phyloP scores from a whole-genome alignment of 768 basidiomycete genomes.

The Boletus sp. region DNA sequence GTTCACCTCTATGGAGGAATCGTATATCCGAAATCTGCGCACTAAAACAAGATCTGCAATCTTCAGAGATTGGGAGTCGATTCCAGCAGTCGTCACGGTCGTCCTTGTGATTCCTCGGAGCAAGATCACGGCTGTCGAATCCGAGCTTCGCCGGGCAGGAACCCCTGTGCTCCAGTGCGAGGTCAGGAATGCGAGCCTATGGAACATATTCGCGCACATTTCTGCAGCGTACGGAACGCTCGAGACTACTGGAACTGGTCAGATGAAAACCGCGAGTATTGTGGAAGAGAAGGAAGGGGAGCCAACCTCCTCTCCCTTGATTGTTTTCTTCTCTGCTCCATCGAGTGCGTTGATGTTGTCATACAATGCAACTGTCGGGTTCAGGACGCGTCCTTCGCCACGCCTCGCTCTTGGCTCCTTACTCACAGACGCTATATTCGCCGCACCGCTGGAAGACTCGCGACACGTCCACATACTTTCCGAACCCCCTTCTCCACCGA shows the following conservation, averaged over 20 bases:
- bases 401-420: background rate
- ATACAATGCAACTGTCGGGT: conserved; percentile 10
- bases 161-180: conserved; percentile 28
- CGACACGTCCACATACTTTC: conserved; percentile 24
- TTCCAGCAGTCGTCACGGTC: conserved; percentile 33
- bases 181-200: conserved; percentile 7
- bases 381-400: conserved; percentile 21
- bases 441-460: conserved; percentile 15
- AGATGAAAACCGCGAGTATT: conserved; percentile 18
- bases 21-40: conserved; percentile 11
- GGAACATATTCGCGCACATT: conserved; percentile 22
- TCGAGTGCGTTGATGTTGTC: conserved; percentile 19
- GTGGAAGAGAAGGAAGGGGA: conserved; percentile 18
- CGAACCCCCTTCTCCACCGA: conserved; percentile 13
- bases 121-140: conserved; percentile 21
- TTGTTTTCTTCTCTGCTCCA: conserved; percentile 24
- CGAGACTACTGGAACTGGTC: conserved; percentile 12
- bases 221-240: conserved; percentile 21
- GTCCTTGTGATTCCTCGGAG: conserved; percentile 32
- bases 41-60: conserved; percentile 4
- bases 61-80: conserved; percentile 30
- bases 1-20: conserved; percentile 18
- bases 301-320: conserved; percentile 14
- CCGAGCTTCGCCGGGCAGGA: conserved; percentile 18
- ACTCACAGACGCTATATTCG: conserved; percentile 20